These are phyloP conservation scores for Vicia faba DNA, from an alignment of 306 rosid genomes.

Conservation along the genomic window DNA sequence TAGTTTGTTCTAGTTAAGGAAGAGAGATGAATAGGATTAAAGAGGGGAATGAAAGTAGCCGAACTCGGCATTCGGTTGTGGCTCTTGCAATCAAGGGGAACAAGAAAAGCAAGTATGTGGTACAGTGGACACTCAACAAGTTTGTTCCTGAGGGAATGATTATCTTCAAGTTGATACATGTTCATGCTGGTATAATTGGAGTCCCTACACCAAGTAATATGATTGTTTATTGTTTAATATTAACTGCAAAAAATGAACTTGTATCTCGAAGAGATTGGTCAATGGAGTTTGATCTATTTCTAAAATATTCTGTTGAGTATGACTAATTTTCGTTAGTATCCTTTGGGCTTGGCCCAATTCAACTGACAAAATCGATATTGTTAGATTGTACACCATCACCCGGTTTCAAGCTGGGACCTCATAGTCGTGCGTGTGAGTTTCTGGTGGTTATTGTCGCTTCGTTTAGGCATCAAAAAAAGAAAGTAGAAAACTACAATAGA, in stretches of 20 bases:
- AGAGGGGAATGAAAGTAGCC: slow-evolving; percentile 33
- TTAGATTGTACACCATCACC: too few relatives aligned
- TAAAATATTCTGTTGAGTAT: background rate
- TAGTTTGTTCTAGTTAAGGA: slow-evolving; percentile 10
- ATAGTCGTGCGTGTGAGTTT: too few relatives aligned
- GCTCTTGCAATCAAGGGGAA: slow-evolving; percentile 84
- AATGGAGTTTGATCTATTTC: slow-evolving; percentile 13
- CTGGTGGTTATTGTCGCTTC: too few relatives aligned
- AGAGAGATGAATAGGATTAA: slow-evolving; percentile 50
- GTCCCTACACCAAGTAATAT: slow-evolving; percentile 87
- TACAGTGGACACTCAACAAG: slow-evolving; percentile 80
- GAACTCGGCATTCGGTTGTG: slow-evolving; percentile 49
- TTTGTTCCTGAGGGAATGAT: slow-evolving; percentile 74
- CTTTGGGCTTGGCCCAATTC: background rate
- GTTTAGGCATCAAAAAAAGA: too few relatives aligned
- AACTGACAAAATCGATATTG: too few relatives aligned
- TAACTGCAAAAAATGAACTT: slow-evolving; percentile 16
- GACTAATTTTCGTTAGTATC: background rate
- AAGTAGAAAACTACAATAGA: too few relatives aligned
- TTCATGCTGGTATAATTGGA: slow-evolving; percentile 55
- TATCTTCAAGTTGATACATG: slow-evolving; percentile 71
- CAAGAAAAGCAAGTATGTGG: slow-evolving; percentile 71
- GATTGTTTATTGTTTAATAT: slow-evolving; percentile 9
- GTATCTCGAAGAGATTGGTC: slow-evolving; percentile 8
- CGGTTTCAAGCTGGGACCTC: too few relatives aligned